Evolutionary conservation across 148 eudicot genomes (phyloP), one percentile per base, ranked within the genome.

Genomic region (Silene conica): DNA sequence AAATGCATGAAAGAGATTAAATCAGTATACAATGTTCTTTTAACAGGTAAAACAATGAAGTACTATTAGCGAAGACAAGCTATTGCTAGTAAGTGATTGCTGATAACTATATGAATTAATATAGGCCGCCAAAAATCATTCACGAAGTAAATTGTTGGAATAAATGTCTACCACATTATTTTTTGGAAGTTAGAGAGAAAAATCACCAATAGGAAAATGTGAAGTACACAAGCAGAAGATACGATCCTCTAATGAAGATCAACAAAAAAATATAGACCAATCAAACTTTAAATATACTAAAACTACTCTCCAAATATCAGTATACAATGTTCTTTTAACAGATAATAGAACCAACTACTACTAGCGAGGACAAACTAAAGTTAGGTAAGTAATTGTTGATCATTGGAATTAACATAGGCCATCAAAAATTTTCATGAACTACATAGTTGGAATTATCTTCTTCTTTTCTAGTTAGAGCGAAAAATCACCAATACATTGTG

Each of bases 1-100:
- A 74, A 72, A 63, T 57, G 78, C 38, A 74, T 4, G 5, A 68
- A 41, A 46, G 25, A 16, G 20, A 69, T 52, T 12, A 13, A 69
- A 25, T 69, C 60, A 69, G 59, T 58, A 46, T 20, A 21, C 14
- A 69, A 16, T 68, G 5, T 13, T 34, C 55, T 19, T 67, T 67
- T 45, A 12, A 45, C 56, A 19, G 71, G 48, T 48, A 34, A 54
- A 45, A 69, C 19, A 38, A 52, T 38, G 58, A 31, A 63, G 13
- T 50, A 55, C 8, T 21, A 74, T 23, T 64, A 74, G 5, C 28
- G 23, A 63, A 12, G 28, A 46, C 71, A 68, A 20, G 63, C 55
- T 46, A 58, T 13, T 48, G 31, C 68, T 16, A 45, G 72, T 25
- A 62, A 55, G 19, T 25, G 43, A 65, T 20, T 9, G 54, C 11